Base-by-base conservation (phyloP, 495 filamentous ascomycete genomes). In the Podospora anserina region DNA sequence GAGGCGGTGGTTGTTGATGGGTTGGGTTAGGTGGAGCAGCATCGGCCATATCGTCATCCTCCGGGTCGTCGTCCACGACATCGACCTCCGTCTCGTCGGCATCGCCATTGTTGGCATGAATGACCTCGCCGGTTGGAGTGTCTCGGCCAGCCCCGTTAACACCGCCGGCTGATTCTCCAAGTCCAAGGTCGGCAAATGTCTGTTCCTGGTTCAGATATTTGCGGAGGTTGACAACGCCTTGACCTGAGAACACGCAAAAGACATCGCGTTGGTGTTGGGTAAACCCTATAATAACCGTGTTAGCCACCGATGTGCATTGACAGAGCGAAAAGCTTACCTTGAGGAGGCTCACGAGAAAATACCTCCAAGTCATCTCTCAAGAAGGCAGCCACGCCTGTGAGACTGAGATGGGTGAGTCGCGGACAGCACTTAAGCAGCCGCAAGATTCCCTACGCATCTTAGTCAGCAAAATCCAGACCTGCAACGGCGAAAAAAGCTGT, bases 191-290 rank as follows among this genome's bases (percentile, higher is more conserved):
- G 27, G 73, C 75, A 68, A 81, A 78, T 58, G 55, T 15, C 5
- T 26, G 55, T 15, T 58, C 55, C 23, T 58, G 55, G 70, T 96
- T 97, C 39, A 99, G 83, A 72, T 91, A 88, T 27, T 87, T 81
- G 27, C 96, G 92, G 4, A 99, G 86, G 61, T 85, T 83, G 39
- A 82, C 82, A 30, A 99, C 96, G 23, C 93, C 94, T 49, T 86
- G 82, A 11, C 96, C 95, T 19, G 93, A 97, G 78, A 98, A 99
- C 56, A 99, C 96, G 76, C 96, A 99, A 77, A 96, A 99, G 23
- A 98, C 92, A 9, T 91, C 88, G 66, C 95, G 89, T 76, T 99
- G 95, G 73, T 97, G 93, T 6, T 94, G 89, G 39, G 93, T 98
- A 75, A 99, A 99, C 79, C 97, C 96, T 89, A 62, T 26, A 64